Base-by-base conservation (phyloP, 768 basidiomycete species). In the Epithele typhae region DNA sequence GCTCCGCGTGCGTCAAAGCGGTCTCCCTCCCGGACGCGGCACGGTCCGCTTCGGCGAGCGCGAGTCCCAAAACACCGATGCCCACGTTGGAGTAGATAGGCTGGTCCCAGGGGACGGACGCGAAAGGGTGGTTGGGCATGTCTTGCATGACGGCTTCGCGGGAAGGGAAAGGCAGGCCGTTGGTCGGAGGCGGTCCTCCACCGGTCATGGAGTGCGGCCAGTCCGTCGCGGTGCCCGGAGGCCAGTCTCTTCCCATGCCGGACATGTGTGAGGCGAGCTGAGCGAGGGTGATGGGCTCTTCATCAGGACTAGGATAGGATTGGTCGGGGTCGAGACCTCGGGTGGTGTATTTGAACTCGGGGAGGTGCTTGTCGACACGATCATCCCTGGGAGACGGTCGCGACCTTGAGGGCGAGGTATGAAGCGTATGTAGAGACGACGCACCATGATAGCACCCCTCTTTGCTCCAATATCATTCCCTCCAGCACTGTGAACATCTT, bases 401-500 rank as follows among this genome's bases (percentile, higher is more conserved):
- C 12, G 5, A 10, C 24, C 25, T 27, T 36, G 24, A 35, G 5
- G 30, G 6, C 12, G n/a, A 18, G 19, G 4, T 30, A 4, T 21
- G 34, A 6, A 1, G 12, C 5, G 24, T 4, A 24, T 4, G 30
- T 12, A 22, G 22, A 17, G 9, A 19, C 8, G 9, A 56, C 62
- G 17, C 21, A 64, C 67, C 62, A 65, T 5, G 53, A 57, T 1
- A 68, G 33, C 0, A 55, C 43, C 2, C 77, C 77, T 37, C 65
- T 65, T 52, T 79, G 72, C 30, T 72, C 68, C 19, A 79, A 60
- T 10, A 80, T 68, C 33, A 75, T 55, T 0, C 72, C 75, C 52
- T 80, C 74, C 4, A 77, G 51, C 0, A 69, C 68, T 3, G 70
- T 68, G 53, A 78, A 77, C 47, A 79, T 59, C 59, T 79, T 81